Percentiles rank a stretch among this genome's conserved stretches.
Evolutionary conservation across 1,139 yeast genomes (phyloP).

Genomic region (Suhomyces panamericanus): DNA sequence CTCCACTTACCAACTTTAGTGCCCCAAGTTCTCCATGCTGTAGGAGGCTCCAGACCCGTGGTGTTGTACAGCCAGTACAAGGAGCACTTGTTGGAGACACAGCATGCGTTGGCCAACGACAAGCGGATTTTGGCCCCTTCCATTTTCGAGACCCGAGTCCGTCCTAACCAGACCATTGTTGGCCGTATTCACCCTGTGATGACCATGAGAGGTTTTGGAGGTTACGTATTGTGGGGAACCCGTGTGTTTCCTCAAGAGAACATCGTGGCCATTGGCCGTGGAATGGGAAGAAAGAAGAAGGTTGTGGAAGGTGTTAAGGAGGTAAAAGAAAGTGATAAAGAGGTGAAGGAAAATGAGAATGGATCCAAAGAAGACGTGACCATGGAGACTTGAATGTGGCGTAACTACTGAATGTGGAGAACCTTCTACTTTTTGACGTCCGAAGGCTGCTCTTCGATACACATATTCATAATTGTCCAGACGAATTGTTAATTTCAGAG

Average conservation of each 20-base stretch:
- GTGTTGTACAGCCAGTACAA: constrained; percentile 80
- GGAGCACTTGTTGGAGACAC: constrained; percentile 72
- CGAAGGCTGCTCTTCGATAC: no score
- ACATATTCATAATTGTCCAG: no score
- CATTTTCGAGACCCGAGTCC: constrained; percentile 76
- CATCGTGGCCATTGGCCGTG: constrained; percentile 57
- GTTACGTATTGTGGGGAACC: constrained; percentile 78
- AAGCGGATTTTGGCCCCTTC: constrained; percentile 79
- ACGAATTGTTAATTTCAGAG: no score
- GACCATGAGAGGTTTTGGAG: constrained; percentile 94
- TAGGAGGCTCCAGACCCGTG: constrained; percentile 88
- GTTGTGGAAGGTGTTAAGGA: constrained; percentile 6
- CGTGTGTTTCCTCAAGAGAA: constrained; percentile 71
- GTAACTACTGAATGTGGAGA: no score
- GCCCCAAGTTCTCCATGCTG: constrained; percentile 57
- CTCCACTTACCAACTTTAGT: constrained; percentile 67
- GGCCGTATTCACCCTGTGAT: constrained; percentile 94
- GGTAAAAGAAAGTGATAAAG: constrained; percentile 4
- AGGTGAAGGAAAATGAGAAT: neutral
- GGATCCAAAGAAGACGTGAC: neutral
- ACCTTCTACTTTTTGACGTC: no score
- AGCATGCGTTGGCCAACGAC: constrained; percentile 66
- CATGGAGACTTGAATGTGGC: neutral
- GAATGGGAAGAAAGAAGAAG: constrained; percentile 38
- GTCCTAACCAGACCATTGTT: constrained; percentile 88